Base-by-base conservation (phyloP, 2,329 filamentous ascomycete species). In the Triangularia verruculosa region DNA sequence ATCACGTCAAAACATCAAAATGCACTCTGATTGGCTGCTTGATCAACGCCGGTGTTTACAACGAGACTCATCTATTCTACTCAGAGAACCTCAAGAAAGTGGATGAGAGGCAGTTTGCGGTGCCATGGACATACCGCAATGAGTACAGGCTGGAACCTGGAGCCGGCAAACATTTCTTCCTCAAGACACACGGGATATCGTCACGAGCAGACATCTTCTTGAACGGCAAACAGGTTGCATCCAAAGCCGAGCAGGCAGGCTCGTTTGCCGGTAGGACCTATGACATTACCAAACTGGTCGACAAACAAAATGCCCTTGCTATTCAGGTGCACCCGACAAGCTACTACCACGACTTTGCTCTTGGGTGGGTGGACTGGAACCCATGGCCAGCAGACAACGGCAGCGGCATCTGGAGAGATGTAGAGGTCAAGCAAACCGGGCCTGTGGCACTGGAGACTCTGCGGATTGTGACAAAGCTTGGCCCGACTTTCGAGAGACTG, bases 331-430 rank as follows among this genome's bases (percentile, higher is more conserved):
- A 87, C 66, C 85, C 86, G 0, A 87, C 86, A 0, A 77, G 86
- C 66, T 88, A 87, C 70, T 78, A 83, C 15, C 78, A 81, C 24
- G 85, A 89, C 64, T 80, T 89, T 59, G 85, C 82, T 0, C 73
- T 86, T 9, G 84, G 84, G 0, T 88, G 86, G 61, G 80, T 85
- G 0, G 85, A 88, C 68, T 88, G 86, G 85, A 87, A 87, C 61
- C 84, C 84, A 0, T 82, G 82, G 61, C 84, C 86, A 0, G 80
- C 83, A 0, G 86, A 89, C 70, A 87, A 88, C 55, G 86, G 86
- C 2, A 87, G 85, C 0, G 86, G 86, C 0, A 76, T 89, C 8
- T 89, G 86, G 86, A 78, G 86, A 4, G 76, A 87, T 51, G 76
- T 89, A 1, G 78, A 80, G 32, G 61, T 89, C 51, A 82, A 80